Evolutionary conservation across 2,329 filamentous ascomycete genomes (phyloP).

Genomic region (Ophiostoma triangulosporum): DNA sequence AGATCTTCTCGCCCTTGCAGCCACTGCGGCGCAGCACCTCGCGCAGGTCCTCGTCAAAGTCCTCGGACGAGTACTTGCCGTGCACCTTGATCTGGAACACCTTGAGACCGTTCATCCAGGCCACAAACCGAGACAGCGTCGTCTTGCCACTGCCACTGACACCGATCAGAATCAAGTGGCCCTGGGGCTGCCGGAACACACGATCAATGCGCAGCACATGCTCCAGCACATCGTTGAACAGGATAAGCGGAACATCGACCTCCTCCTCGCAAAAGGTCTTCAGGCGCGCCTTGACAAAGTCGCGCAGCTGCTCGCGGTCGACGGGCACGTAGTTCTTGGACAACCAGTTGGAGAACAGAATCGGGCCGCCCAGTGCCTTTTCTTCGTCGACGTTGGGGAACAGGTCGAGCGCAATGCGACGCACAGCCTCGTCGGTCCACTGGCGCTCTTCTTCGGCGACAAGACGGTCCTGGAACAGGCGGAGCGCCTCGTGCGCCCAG

Average conservation of each 20-base stretch:
- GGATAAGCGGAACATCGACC: slow-evolving; percentile 90
- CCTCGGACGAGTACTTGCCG: slow-evolving; percentile 92
- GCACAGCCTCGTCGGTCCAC: slow-evolving; percentile 86
- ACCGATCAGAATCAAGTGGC: slow-evolving; percentile 94
- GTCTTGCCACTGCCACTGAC: slow-evolving; percentile 98
- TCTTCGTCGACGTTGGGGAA: slow-evolving; percentile 94
- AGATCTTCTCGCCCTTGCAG: slow-evolving; percentile 98
- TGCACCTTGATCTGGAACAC: slow-evolving; percentile 99
- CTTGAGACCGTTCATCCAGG: slow-evolving; percentile 99
- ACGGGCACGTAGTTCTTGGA: slow-evolving; percentile 98
- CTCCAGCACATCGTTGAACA: slow-evolving; percentile 99
- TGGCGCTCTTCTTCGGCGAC: slow-evolving; percentile 86
- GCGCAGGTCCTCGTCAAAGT: slow-evolving; percentile 95
- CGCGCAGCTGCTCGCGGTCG: slow-evolving; percentile 83
- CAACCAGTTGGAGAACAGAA: slow-evolving; percentile 98
- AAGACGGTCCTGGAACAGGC: slow-evolving; percentile 93
- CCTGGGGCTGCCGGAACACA: slow-evolving; percentile 95
- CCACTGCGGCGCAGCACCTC: slow-evolving; percentile 87
- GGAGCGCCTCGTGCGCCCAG: slow-evolving; percentile 93
- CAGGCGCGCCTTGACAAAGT: slow-evolving; percentile 93
- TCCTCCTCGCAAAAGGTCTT: slow-evolving; percentile 99
- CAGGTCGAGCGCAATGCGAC: slow-evolving; percentile 72
- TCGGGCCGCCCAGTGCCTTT: slow-evolving; percentile 79
- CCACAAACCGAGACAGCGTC: slow-evolving; percentile 91
- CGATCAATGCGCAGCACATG: slow-evolving; percentile 97